Conservation (phyloP, 2,329 filamentous ascomycete genomes). For the Phialophora expanda region DNA sequence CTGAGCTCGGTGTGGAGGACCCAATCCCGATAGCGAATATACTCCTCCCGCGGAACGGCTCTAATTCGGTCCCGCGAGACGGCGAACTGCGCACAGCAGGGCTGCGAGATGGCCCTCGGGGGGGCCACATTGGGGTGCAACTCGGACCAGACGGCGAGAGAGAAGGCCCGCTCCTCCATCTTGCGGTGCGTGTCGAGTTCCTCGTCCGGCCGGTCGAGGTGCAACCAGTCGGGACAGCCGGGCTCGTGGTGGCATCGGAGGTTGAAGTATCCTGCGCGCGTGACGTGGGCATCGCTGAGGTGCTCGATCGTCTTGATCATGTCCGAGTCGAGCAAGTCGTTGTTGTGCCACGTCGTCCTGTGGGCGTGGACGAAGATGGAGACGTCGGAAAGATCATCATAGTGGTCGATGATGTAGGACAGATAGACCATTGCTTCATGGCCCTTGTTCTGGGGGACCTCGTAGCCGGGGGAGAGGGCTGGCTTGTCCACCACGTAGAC, state of each 20-base stretch:
- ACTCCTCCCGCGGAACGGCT: constrained; percentile 59
- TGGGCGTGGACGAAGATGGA: constrained; percentile 66
- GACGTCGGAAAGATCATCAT: constrained; percentile 63
- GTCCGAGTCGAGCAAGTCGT: constrained; percentile 58
- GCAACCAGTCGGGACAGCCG: constrained; percentile 66
- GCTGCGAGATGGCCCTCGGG: constrained; percentile 61
- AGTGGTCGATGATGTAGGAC: constrained; percentile 67
- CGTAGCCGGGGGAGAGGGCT: constrained; percentile 29
- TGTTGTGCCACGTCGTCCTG: constrained; percentile 64
- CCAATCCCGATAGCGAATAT: constrained; percentile 66
- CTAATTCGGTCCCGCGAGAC: constrained; percentile 63
- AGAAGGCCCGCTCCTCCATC: constrained; percentile 55
- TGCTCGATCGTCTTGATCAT: constrained; percentile 56
- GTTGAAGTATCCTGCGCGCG: constrained; percentile 63
- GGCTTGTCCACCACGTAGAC: constrained; percentile 12
- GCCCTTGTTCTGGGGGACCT: constrained; percentile 60
- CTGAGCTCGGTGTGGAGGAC: constrained; percentile 60
- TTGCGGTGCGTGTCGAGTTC: constrained; percentile 49
- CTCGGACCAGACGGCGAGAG: constrained; percentile 52
- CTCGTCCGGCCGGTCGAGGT: constrained; percentile 49
- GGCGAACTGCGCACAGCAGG: constrained; percentile 70
- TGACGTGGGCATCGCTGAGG: constrained; percentile 59
- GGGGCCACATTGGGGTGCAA: constrained; percentile 45
- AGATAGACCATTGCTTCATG: constrained; percentile 68
- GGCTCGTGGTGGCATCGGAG: constrained; percentile 63